phyloP scores from a whole-genome alignment of 2,329 filamentous ascomycete genomes.

The Clarireedia paspali region DNA sequence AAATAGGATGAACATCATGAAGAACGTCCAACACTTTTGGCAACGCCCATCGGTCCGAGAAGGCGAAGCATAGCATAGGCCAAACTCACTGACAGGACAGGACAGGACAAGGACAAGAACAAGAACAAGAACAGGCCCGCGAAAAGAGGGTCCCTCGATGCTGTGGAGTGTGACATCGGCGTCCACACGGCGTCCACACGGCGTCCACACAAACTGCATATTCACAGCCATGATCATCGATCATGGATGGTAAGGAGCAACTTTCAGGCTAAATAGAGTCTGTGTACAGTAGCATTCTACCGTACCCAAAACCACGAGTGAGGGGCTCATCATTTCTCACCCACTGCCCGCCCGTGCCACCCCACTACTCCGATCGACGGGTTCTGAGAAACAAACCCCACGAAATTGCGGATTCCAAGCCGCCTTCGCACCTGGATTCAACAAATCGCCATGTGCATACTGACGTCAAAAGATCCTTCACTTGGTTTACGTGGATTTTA shows the following conservation, averaged over 20 bases:
- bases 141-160: background rate
- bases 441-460: background rate
- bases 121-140: too few relatives aligned
- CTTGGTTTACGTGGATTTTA: background rate
- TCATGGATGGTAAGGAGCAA: background rate
- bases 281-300: background rate
- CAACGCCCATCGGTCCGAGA: conserved; percentile 5
- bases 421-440: conserved; percentile 1
- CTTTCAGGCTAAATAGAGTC: conserved; percentile 9
- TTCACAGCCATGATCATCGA: background rate
- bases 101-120: too few relatives aligned
- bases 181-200: background rate
- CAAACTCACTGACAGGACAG: background rate
- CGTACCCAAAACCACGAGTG: background rate
- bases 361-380: background rate
- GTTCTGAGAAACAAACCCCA: background rate
- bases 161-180: background rate
- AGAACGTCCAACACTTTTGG: background rate
- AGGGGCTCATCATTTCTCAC: background rate
- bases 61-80: background rate
- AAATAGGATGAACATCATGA: background rate
- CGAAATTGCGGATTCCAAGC: conserved; percentile 1
- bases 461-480: conserved; percentile 1
- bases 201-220: background rate
- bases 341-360: background rate